Conservation (phyloP, 805 yeast species). For the Ogataea populi-albae region DNA sequence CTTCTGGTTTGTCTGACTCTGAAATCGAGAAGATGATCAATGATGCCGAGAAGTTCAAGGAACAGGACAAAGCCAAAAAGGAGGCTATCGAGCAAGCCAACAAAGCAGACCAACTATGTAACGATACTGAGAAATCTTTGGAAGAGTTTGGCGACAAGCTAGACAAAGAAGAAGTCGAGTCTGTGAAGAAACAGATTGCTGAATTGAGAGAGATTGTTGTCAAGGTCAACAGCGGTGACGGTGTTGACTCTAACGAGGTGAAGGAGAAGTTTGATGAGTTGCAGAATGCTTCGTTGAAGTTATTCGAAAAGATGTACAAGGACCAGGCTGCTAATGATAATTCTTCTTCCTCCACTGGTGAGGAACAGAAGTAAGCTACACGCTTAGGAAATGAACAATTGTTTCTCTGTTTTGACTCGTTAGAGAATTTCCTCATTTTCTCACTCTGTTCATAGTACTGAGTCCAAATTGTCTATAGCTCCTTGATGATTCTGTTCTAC, state of each 20-base stretch:
- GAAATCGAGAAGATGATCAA: conserved; percentile 62
- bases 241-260: conserved; percentile 52
- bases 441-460: conserved; percentile 14
- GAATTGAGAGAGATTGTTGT: conserved; percentile 64
- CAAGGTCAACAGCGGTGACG: conserved; percentile 52
- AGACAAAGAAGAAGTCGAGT: conserved; percentile 47
- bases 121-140: conserved; percentile 86
- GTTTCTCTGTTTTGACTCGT: neutral
- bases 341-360: conserved; percentile 8
- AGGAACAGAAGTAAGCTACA: conserved; percentile 18
- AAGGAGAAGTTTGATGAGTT: conserved; percentile 73
- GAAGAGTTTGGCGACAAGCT: conserved; percentile 67
- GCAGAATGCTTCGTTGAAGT: conserved; percentile 70
- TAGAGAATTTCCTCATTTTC: conserved; percentile 1
- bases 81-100: conserved; percentile 71
- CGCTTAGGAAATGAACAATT: too few species aligned
- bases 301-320: conserved; percentile 67
- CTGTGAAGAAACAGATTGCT: conserved; percentile 51
- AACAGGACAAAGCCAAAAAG: conserved; percentile 55
- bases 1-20: conserved; percentile 64
- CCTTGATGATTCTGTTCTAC: too few species aligned
- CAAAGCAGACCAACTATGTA: conserved; percentile 71
- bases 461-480: too few species aligned
- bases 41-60: conserved; percentile 64
- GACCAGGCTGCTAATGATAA: conserved; percentile 27